Percentiles rank a stretch among this genome's conserved stretches.
Conservation (phyloP, 148 eudicot species). For the Spergularia marina region DNA sequence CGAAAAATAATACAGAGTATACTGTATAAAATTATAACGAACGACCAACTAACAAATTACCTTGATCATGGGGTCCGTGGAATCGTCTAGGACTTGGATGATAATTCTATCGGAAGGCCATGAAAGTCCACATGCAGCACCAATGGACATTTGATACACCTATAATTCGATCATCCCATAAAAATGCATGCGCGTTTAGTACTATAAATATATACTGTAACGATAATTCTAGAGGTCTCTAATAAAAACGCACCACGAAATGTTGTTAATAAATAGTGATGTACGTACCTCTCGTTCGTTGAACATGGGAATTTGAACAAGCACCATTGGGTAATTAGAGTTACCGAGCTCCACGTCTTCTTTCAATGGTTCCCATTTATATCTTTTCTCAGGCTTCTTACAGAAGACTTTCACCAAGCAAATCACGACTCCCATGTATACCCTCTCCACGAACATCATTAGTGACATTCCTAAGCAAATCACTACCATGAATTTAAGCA, state of each 20-base stretch:
- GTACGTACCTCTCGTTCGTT: slow-evolving; percentile 61
- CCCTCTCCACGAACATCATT: slow-evolving; percentile 60
- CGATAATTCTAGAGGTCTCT: no score
- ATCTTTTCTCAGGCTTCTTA: slow-evolving; percentile 51
- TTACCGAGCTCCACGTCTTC: slow-evolving; percentile 67
- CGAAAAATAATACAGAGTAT: neutral
- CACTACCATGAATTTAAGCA: slow-evolving; percentile 37
- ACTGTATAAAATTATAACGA: neutral
- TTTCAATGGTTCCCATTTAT: slow-evolving; percentile 60
- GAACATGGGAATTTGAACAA: slow-evolving; percentile 77
- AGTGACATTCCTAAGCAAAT: slow-evolving; percentile 57
- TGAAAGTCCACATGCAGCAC: slow-evolving; percentile 75
- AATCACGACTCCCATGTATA: slow-evolving; percentile 62
- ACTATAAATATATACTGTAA: no score
- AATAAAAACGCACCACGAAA: no score
- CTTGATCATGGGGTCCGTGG: slow-evolving; percentile 53
- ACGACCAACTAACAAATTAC: slow-evolving; percentile 16
- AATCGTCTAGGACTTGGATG: slow-evolving; percentile 74
- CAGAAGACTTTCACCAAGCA: slow-evolving; percentile 42
- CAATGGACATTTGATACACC: slow-evolving; percentile 75
- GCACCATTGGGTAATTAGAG: slow-evolving; percentile 59
- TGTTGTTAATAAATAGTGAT: neutral
- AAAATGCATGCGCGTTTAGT: no score
- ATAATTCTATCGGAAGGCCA: slow-evolving; percentile 76
- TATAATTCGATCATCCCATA: neutral